Conservation (phyloP, 1,284 basidiomycete genomes). For the Ceratobasidium sp. region DNA sequence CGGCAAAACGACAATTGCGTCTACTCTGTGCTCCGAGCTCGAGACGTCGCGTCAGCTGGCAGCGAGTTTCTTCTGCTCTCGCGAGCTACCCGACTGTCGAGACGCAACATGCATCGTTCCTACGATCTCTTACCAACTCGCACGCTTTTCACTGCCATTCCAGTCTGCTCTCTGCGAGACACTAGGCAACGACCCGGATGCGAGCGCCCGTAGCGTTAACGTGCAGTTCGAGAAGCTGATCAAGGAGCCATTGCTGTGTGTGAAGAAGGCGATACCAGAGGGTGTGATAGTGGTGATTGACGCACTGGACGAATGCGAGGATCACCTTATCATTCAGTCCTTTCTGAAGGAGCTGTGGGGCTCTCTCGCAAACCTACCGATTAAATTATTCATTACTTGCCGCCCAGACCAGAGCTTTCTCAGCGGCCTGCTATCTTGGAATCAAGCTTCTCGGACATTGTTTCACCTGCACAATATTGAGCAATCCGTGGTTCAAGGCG, state of each 20-base stretch:
- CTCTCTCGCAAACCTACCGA: neutral
- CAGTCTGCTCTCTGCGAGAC: neutral
- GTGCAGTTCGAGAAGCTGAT: slow-evolving; percentile 21
- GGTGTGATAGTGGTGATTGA: neutral
- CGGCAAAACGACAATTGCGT: slow-evolving; percentile 53
- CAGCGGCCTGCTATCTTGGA: neutral
- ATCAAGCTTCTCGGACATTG: neutral
- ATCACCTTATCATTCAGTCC: too few species aligned
- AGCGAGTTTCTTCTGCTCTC: slow-evolving; percentile 19
- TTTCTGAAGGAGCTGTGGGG: neutral
- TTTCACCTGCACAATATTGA: slow-evolving; percentile 44
- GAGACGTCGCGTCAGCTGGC: neutral
- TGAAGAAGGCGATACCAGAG: neutral
- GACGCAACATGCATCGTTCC: too few species aligned
- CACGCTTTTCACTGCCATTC: neutral
- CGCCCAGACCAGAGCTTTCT: slow-evolving; percentile 43
- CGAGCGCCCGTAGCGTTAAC: neutral
- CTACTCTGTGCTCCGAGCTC: slow-evolving; percentile 49
- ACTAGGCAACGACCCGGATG: too few species aligned
- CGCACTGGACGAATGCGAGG: slow-evolving; percentile 19
- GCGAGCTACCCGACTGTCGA: too few species aligned
- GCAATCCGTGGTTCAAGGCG: slow-evolving; percentile 34
- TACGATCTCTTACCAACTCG: slow-evolving; percentile 20
- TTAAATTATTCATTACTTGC: slow-evolving; percentile 21
- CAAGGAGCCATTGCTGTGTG: neutral